phyloP scores from a whole-genome alignment of 2,329 filamentous ascomycete species.

The Colletotrichum higginsianum region DNA sequence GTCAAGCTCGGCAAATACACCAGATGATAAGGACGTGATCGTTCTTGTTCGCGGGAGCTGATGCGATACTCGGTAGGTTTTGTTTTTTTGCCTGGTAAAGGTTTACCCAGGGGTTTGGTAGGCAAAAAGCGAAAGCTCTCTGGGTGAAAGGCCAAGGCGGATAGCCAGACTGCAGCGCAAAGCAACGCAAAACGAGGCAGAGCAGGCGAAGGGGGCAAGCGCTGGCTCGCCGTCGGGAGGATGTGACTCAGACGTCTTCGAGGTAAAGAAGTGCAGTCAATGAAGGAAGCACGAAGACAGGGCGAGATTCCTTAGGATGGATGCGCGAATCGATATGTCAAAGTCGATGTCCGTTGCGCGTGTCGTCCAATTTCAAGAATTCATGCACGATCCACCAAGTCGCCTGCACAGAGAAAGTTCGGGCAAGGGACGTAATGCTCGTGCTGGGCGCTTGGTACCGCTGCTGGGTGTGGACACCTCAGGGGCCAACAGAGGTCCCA shows the following conservation, averaged over 20 bases:
- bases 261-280: not conserved
- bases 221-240: slow-evolving; percentile 10
- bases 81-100: not conserved
- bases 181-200: slow-evolving; percentile 20
- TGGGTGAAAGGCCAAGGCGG: slow-evolving; percentile 8
- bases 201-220: slow-evolving; percentile 28
- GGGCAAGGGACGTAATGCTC: slow-evolving; percentile 34
- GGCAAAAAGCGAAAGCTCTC: slow-evolving; percentile 9
- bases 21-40: slow-evolving; percentile 4
- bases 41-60: not conserved
- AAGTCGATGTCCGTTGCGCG: slow-evolving; percentile 26
- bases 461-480: slow-evolving; percentile 1
- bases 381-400: slow-evolving; percentile 43
- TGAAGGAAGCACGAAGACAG: slow-evolving; percentile 5
- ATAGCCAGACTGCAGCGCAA: slow-evolving; percentile 16
- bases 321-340: slow-evolving; percentile 18
- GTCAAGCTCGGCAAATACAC: slow-evolving; percentile 7
- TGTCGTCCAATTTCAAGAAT: slow-evolving; percentile 44
- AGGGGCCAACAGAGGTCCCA: not conserved
- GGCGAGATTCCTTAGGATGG: slow-evolving; percentile 15
- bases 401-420: slow-evolving; percentile 27
- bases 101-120: not conserved
- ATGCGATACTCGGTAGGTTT: not conserved
- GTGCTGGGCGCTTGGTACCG: slow-evolving; percentile 4
- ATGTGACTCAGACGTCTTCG: slow-evolving; percentile 3